Base-by-base conservation (phyloP, 176 grass and related monocot genomes). In the Guadua angustifolia region DNA sequence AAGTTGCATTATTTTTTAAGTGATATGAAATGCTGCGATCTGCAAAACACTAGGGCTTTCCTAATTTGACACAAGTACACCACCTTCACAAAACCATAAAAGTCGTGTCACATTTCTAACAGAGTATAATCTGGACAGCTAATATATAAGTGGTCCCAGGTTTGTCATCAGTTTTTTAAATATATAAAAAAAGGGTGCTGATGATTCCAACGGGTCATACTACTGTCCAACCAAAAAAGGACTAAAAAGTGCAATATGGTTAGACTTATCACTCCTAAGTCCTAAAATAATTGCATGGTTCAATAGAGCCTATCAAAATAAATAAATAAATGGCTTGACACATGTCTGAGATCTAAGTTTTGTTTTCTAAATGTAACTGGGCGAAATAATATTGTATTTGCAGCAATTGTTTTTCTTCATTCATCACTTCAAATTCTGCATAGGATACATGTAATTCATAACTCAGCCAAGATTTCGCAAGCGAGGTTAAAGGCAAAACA, bases 181-280 rank as follows among this genome's bases (percentile, higher is more conserved):
- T 61, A 83, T 56, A 69, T 38, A 68, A 44, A 66, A 66, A 56
- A 56, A 21, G 19, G 38, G 32, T 71, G 43, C 0, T 42, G 57
- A 52, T 72, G n/a, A 33, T 79, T 53, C 57, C 66, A 63, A 86
- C 4, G 16, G 32, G 7, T 56, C 75, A 71, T 77, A 61, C n/a
- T 66, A 33, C 9, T 39, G 46, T 53, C 55, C 40, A 49, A 24
- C 38, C 1, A 3, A 64, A 63, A 32, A 13, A 46, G 46, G 22
- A 47, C 58, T 79, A 51, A 67, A 72, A 65, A 7, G 14, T 12
- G 35, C 44, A 72, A 33, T 65, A 78, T 73, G 45, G 17, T 73
- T 60, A 73, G 6, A 44, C 3, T 85, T 56, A 57, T 69, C 10
- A 29, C 12, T 57, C 15, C 16, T 21, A 70, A 29, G n/a, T 71